phyloP scores from a whole-genome alignment of 2,329 filamentous ascomycete species.

The Microdochium paspali region DNA sequence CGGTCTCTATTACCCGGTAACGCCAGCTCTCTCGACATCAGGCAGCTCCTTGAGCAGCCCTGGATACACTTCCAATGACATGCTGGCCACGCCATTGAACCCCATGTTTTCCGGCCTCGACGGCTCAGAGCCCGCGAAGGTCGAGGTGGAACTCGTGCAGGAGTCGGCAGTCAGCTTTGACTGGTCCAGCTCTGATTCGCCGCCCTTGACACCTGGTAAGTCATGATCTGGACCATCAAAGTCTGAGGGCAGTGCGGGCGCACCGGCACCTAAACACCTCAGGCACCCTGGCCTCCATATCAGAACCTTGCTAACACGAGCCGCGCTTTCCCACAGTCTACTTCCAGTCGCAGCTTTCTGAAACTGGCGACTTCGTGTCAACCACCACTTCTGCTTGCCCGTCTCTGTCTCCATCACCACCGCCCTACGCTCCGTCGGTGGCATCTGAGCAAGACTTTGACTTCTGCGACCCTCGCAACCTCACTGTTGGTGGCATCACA shows the following conservation, averaged over 20 bases:
- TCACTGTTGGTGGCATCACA: slow-evolving; percentile 54
- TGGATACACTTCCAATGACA: slow-evolving; percentile 52
- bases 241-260: too few species aligned
- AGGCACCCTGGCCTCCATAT: too few species aligned
- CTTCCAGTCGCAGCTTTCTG: slow-evolving; percentile 8
- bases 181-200: slow-evolving; percentile 70
- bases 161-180: slow-evolving; percentile 67
- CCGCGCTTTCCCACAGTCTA: slow-evolving; percentile 15
- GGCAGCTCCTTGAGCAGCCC: slow-evolving; percentile 84
- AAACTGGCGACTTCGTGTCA: slow-evolving; percentile 59
- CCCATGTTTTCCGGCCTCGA: slow-evolving; percentile 68
- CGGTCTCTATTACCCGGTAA: slow-evolving; percentile 68
- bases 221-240: too few species aligned
- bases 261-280: slow-evolving; percentile 15
- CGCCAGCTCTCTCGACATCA: slow-evolving; percentile 76
- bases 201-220: slow-evolving; percentile 87
- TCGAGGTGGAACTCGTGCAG: slow-evolving; percentile 59
- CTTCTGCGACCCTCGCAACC: slow-evolving; percentile 85
- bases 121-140: slow-evolving; percentile 57
- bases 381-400: slow-evolving; percentile 68
- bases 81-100: slow-evolving; percentile 76
- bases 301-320: not conserved
- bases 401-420: slow-evolving; percentile 79
- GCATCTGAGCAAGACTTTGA: slow-evolving; percentile 64
- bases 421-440: slow-evolving; percentile 63